Evolutionary conservation across 768 basidiomycete species (phyloP), one percentile per base, ranked within the genome.

Genomic region (Rubroboletus pulcherrimus): DNA sequence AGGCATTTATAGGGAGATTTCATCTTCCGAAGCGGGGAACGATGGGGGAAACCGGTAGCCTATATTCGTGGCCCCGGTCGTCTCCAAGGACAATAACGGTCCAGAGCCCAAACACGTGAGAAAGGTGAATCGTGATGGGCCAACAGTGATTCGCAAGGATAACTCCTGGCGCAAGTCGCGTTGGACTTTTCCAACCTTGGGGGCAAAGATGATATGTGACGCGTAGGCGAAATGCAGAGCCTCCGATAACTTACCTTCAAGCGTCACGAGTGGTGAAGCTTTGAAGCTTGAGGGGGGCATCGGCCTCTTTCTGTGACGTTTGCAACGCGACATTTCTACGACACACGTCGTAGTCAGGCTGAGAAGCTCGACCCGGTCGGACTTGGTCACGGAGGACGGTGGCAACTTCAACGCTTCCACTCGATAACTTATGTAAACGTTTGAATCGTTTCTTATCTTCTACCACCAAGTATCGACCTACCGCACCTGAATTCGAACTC

Each of bases 1-100:
- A 35, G 31, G 33, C 7, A 17, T 54, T 49, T 60, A 60, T 59
- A 54, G 37, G 26, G n/a, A n/a, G 3, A 17, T 33, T 44, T 51
- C 26, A 40, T 47, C 49, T 34, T 50, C 33, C 33, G 11, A 41
- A 19, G 35, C 15, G 14, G n/a, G 43, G 15, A 33, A 17, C 24
- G 34, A 48, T 17, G 21, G 10, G 10, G 47, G 47, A 35, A 45
- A 31, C 12, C 33, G 1, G 31, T 4, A 7, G 14, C 34, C 51
- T n/a, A 26, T 40, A 45, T 54, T 24, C 15, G 39, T 26, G 30
- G 12, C 7, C 12, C 17, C 11, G 4, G 5, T 35, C 5, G 8
- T 24, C 9, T 7, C 15, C 33, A 35, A 4, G 21, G 17, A 21
- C 9, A 31, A 24, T 44, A 44, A 17, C 31, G 37, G 26, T 21